Evolutionary conservation across 768 basidiomycete genomes (phyloP), one percentile per base, ranked within the genome.

Genomic region (Lentinula edodes): DNA sequence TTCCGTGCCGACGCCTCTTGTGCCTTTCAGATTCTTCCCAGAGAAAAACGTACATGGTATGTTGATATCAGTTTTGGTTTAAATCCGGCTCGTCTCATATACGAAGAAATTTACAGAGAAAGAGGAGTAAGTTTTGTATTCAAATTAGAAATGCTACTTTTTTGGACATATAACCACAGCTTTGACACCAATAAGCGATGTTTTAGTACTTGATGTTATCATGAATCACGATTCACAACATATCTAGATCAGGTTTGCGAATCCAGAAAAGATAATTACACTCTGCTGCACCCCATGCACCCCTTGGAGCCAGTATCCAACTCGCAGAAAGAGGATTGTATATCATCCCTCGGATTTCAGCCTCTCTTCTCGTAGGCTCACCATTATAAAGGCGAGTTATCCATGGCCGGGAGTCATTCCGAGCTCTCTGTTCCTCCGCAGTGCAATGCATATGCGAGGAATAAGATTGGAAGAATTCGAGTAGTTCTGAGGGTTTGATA

Each of bases 201-300:
- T 23, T 23, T 23, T 23, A 23, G 23, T 23, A 23, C 23, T 23
- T 23, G 23, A 23, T n/a, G n/a, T n/a, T 23, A 23, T 23, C 2
- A 28, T 28, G 28, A 28, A 28, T 28, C 28, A 41, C 34, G 23
- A 23, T 23, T 38, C 32, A 41, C 34, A n/a, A 12, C 6, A 48
- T 50, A 50, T 23, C 46, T 20, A 51, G 20, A 58, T 52, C 41
- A 23, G 92, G 90, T 65, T 86, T 90, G 28, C 91, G 79, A n/a
- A 87, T 88, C 91, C 93, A 94, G 72, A 94, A 92, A 65, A 94
- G 64, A 72, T 94, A 94, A 68, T 91, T 94, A 69, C 86, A 90
- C 58, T 79, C 77, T 43, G 79, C 71, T 15, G 62, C 83, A 6
- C 75, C 74, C 65, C 77, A 76, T 7, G 81, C 80, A 16, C 78